Evolutionary conservation across 352 stramenopile genomes (phyloP).

Genomic region (Globisporangium recalcitrans): DNA sequence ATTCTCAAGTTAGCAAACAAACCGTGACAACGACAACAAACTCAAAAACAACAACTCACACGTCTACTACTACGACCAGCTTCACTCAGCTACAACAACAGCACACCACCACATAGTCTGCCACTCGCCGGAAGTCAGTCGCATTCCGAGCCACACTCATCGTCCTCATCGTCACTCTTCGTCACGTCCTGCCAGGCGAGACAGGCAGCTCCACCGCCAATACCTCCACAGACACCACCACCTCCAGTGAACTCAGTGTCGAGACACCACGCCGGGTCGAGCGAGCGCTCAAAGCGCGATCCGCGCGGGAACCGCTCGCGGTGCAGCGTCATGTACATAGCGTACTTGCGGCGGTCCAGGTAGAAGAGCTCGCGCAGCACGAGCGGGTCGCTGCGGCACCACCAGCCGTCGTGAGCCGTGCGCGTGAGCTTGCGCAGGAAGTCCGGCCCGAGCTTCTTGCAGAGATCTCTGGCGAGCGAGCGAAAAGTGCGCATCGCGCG

Average conservation of each 20-base stretch:
- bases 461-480: conserved; percentile 26
- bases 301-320: conserved; percentile 28
- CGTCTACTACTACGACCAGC: neutral
- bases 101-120: neutral
- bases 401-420: conserved; percentile 24
- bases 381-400: conserved; percentile 29
- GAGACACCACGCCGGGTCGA: conserved; percentile 26
- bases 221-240: neutral
- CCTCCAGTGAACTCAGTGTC: neutral
- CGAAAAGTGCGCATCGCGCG: conserved; percentile 28
- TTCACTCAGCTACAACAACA: neutral
- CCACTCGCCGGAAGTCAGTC: neutral
- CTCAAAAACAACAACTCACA: neutral
- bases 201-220: neutral
- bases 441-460: neutral
- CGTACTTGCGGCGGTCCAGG: conserved; percentile 12
- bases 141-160: neutral
- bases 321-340: conserved; percentile 20
- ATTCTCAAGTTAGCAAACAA: conserved; percentile 23
- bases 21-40: neutral
- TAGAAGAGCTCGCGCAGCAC: conserved; percentile 24
- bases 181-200: conserved; percentile 9
- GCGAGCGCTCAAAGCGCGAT: conserved; percentile 14
- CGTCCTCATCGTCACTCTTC: conserved; percentile 2
- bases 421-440: conserved; percentile 12